A percentile compares a stretch with the other conserved stretches of the same genome.
phyloP scores from a whole-genome alignment of 2,329 filamentous ascomycete genomes.

The Fusarium tupiense region DNA sequence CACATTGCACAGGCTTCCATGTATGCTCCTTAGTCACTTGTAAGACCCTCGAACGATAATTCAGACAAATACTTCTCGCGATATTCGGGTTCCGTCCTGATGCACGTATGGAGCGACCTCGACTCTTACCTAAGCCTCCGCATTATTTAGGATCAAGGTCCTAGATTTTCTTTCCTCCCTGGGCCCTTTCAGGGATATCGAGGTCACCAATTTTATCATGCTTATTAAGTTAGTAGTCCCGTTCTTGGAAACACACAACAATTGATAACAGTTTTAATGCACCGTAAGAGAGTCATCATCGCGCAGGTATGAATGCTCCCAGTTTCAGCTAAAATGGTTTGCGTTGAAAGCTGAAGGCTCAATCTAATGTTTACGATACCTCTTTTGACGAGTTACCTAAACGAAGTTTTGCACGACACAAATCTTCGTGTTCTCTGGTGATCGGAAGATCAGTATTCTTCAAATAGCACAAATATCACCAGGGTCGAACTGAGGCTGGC shows the following conservation, averaged over 20 bases:
- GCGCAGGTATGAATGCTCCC: rapidly evolving
- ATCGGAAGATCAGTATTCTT: rapidly evolving
- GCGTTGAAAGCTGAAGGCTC: neutral
- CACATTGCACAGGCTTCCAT: neutral
- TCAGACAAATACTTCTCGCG: rapidly evolving
- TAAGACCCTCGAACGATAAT: neutral
- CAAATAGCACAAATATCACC: neutral
- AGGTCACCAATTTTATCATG: neutral
- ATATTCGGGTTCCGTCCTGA: neutral
- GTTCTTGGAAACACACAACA: rapidly evolving
- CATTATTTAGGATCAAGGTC: neutral
- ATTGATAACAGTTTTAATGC: rapidly evolving
- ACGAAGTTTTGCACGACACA: neutral
- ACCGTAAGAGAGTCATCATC: no score
- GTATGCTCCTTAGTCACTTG: neutral
- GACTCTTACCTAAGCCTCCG: rapidly evolving
- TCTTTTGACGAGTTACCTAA: neutral
- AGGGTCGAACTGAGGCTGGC: rapidly evolving
- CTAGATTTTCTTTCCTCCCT: neutral
- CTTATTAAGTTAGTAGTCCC: neutral
- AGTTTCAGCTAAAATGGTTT: no score
- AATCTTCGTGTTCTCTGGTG: neutral
- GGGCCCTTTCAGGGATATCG: neutral
- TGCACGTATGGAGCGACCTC: neutral
- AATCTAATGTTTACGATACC: neutral